These are phyloP conservation scores for Entophlyctis luteolus DNA, from an alignment of 192 early-diverging fungal genomes.

Conservation along the genomic window DNA sequence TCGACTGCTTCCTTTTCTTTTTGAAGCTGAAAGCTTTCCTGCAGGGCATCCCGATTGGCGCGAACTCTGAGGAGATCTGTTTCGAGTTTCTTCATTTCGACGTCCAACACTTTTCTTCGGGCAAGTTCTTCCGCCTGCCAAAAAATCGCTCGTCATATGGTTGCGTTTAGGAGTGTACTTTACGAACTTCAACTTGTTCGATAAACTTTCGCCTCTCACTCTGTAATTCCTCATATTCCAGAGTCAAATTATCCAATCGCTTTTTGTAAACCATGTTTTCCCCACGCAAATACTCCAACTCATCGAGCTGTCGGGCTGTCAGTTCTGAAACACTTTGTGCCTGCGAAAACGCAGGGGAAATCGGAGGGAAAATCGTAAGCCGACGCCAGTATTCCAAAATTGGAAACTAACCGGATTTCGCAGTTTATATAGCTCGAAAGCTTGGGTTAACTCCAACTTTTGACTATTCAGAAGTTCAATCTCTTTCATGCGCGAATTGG, in stretches of 20 bases:
- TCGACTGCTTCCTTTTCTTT: constrained; percentile 42
- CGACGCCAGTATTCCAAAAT: neutral
- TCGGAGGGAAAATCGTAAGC: neutral
- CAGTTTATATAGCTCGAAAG: constrained; percentile 28
- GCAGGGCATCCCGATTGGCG: constrained; percentile 39
- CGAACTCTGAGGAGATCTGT: constrained; percentile 42
- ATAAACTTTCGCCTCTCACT: constrained; percentile 36
- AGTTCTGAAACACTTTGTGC: neutral
- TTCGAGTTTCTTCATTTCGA: constrained; percentile 43
- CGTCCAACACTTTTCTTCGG: constrained; percentile 40
- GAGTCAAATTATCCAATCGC: constrained; percentile 29
- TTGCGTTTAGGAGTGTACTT: neutral
- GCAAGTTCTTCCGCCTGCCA: constrained; percentile 33
- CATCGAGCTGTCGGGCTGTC: neutral
- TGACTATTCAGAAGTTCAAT: constrained; percentile 30
- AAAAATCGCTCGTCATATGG: neutral
- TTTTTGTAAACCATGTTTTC: constrained; percentile 23
- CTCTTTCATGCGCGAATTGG: constrained; percentile 32
- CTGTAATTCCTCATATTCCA: constrained; percentile 32
- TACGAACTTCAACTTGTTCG: constrained; percentile 40
- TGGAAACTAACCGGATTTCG: neutral
- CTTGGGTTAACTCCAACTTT: constrained; percentile 24
- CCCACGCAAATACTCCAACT: neutral
- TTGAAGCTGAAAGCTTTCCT: constrained; percentile 36
- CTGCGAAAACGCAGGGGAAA: neutral